phyloP scores from a whole-genome alignment of 495 filamentous ascomycete species.

The Terfezia claveryi region DNA sequence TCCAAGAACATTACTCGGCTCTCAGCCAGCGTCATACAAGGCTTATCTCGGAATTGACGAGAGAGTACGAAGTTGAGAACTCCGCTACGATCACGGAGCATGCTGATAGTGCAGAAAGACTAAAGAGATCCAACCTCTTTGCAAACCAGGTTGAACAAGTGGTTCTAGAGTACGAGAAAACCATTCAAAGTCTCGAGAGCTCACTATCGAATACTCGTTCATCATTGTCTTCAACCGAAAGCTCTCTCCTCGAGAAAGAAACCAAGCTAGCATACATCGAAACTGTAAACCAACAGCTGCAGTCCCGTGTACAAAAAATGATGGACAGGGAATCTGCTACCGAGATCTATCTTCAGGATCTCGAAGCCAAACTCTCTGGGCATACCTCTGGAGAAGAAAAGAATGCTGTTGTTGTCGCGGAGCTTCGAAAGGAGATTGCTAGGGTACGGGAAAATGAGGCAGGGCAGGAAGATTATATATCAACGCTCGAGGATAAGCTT shows the following conservation, averaged over 20 bases:
- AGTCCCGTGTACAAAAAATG: slow-evolving; percentile 67
- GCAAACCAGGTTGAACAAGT: slow-evolving; percentile 89
- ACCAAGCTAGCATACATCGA: slow-evolving; percentile 80
- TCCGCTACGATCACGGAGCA: slow-evolving; percentile 28
- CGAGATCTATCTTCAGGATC: slow-evolving; percentile 73
- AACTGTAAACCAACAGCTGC: slow-evolving; percentile 74
- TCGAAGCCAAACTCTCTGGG: slow-evolving; percentile 74
- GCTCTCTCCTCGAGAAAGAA: slow-evolving; percentile 73
- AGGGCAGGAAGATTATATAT: slow-evolving; percentile 84
- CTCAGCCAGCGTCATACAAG: slow-evolving; percentile 81
- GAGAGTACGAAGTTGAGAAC: slow-evolving; percentile 33
- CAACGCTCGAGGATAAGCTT: slow-evolving; percentile 83
- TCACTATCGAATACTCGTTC: slow-evolving; percentile 76
- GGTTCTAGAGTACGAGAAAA: slow-evolving; percentile 95
- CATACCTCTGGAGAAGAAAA: slow-evolving; percentile 84
- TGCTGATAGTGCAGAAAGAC: slow-evolving; percentile 63
- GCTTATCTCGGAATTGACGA: slow-evolving; percentile 71
- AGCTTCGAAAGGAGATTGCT: slow-evolving; percentile 76
- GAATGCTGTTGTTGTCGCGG: slow-evolving; percentile 58
- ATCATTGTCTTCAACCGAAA: slow-evolving; percentile 64
- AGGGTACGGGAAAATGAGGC: slow-evolving; percentile 80
- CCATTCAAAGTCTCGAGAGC: slow-evolving; percentile 79
- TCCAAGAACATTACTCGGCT: slow-evolving; percentile 84
- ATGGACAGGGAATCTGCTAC: slow-evolving; percentile 74
- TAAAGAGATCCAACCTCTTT: slow-evolving; percentile 87